These are phyloP conservation scores for Hanseniaspora guilliermondii DNA, from an alignment of 805 yeast genomes.

Conservation along the genomic window DNA sequence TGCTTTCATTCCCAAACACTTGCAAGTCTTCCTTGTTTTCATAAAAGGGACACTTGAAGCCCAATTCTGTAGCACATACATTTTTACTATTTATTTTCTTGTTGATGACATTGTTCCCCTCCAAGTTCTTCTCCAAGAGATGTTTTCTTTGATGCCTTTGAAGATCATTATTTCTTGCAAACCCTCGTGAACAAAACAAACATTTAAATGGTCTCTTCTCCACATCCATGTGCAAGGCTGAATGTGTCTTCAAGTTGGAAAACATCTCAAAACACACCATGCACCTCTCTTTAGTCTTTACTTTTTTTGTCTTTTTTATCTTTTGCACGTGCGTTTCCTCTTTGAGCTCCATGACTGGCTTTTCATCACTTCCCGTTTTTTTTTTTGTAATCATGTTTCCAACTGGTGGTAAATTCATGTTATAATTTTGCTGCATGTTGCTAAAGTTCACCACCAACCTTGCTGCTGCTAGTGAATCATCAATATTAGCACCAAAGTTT, in stretches of 20 bases:
- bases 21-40: slow-evolving; percentile 2
- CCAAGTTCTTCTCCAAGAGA: slow-evolving; percentile 39
- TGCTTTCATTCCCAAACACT: background rate
- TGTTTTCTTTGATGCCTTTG: slow-evolving; percentile 78
- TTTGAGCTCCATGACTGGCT: background rate
- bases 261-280: slow-evolving; percentile 56
- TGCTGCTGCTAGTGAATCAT: slow-evolving; percentile 6
- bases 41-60: slow-evolving; percentile 47
- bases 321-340: background rate
- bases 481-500: background rate
- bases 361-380: too few species aligned
- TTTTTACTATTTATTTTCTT: slow-evolving; percentile 1
- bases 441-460: slow-evolving; percentile 8
- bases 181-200: slow-evolving; percentile 66
- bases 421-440: background rate
- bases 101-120: slow-evolving; percentile 22
- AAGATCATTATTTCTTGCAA: slow-evolving; percentile 77
- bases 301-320: slow-evolving; percentile 16
- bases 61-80: slow-evolving; percentile 4
- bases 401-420: background rate
- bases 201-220: slow-evolving; percentile 69
- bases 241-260: slow-evolving; percentile 73
- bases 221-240: slow-evolving; percentile 62
- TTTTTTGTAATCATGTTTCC: background rate
- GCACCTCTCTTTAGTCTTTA: slow-evolving; percentile 50